These are phyloP conservation scores for Drechslerella dactyloides DNA, from an alignment of 2,329 filamentous ascomycete genomes.

Conservation along the genomic window DNA sequence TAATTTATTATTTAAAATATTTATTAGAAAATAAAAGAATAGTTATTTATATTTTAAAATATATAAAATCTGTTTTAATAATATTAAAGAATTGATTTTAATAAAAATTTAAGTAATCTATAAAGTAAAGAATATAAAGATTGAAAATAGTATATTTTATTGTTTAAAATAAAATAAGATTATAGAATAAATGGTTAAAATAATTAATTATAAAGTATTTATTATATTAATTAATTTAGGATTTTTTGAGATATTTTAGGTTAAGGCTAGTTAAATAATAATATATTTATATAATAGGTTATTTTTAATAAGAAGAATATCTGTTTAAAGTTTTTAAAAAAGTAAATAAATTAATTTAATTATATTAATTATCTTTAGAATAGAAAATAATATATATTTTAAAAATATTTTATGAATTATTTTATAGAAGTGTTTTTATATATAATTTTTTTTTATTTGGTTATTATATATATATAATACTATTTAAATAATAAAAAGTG, in stretches of 20 bases:
- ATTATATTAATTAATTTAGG: background rate
- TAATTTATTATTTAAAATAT: conserved; percentile 4
- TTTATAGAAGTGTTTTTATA: background rate
- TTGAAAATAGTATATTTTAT: background rate
- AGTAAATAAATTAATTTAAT: background rate
- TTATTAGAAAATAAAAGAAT: conserved; percentile 12
- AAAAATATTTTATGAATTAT: conserved; percentile 6
- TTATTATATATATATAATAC: too few relatives aligned
- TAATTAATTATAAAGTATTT: conserved; percentile 1
- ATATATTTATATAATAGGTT: conserved; percentile 11
- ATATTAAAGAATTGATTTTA: conserved; percentile 5
- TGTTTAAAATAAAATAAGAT: conserved; percentile 15
- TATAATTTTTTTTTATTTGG: background rate
- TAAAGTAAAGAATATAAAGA: background rate
- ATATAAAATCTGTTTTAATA: conserved; percentile 5
- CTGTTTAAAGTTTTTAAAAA: conserved; percentile 7
- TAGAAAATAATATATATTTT: conserved; percentile 2
- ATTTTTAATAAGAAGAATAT: conserved; percentile 5
- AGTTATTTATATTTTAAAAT: conserved; percentile 12
- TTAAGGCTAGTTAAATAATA: conserved; percentile 3
- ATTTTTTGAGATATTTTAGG: conserved; percentile 2
- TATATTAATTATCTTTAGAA: background rate
- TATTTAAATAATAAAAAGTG: conserved; percentile 1
- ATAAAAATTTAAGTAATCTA: background rate
- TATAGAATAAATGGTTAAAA: conserved; percentile 9